Evolutionary conservation across 192 early-diverging fungal species (phyloP).

Genomic region (Linnemannia hyalina): DNA sequence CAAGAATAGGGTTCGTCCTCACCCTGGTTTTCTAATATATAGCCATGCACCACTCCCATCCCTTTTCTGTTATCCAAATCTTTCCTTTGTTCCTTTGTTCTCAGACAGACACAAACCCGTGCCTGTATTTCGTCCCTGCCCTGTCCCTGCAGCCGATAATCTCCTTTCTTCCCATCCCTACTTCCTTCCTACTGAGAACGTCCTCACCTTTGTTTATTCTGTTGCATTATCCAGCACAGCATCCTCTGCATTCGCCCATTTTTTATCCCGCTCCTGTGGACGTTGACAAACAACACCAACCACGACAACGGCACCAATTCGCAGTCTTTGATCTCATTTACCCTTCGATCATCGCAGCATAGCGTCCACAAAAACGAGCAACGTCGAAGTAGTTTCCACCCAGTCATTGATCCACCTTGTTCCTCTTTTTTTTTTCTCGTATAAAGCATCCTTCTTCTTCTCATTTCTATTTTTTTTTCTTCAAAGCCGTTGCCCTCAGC

Average conservation of each 20-base stretch:
- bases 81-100: not conserved
- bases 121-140: not conserved
- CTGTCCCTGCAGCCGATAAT: not conserved
- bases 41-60: not conserved
- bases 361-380: not conserved
- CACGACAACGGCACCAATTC: too few relatives aligned
- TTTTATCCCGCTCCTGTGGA: too few relatives aligned
- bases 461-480: not conserved
- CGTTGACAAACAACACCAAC: too few relatives aligned
- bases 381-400: not conserved
- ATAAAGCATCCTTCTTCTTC: not conserved
- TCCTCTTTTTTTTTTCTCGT: not conserved
- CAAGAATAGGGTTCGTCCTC: not conserved
- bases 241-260: too few relatives aligned
- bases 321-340: too few relatives aligned
- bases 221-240: not conserved
- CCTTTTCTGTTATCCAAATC: not conserved
- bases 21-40: not conserved
- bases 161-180: not conserved
- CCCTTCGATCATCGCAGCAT: not conserved
- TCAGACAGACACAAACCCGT: not conserved
- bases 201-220: not conserved
- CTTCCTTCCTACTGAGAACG: not conserved
- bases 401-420: not conserved
- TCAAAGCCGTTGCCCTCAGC: not conserved